Evolutionary conservation across 164 flowering plant genomes (phyloP).

Genomic region (Annona squamosa): DNA sequence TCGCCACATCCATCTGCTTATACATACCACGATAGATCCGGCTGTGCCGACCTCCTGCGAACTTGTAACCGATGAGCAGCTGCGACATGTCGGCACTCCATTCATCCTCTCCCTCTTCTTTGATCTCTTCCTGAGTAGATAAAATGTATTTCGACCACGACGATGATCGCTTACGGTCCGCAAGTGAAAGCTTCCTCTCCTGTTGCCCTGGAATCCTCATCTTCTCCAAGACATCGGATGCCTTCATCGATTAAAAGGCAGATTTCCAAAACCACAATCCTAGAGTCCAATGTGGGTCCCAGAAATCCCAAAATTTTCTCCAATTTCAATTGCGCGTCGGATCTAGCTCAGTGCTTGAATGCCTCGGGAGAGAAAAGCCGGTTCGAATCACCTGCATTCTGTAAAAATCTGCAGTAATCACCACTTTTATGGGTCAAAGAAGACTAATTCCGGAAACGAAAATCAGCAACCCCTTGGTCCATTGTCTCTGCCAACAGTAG

Average conservation of each 20-base stretch:
- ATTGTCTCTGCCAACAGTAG: neutral
- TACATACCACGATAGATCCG: conserved; percentile 78
- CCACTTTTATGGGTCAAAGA: neutral
- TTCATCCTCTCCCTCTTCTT: conserved; percentile 60
- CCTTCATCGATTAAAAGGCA: conserved; percentile 2
- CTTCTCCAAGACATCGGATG: conserved; percentile 9
- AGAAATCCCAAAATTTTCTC: neutral
- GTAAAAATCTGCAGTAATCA: neutral
- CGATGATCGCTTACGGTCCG: conserved; percentile 55
- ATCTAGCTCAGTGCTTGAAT: neutral
- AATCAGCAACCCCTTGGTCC: neutral
- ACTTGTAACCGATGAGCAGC: conserved; percentile 56
- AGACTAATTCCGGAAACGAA: neutral
- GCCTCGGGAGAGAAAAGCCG: too few species aligned
- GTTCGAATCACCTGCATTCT: neutral
- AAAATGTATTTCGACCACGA: conserved; percentile 88
- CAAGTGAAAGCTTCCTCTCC: conserved; percentile 11
- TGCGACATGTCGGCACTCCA: conserved; percentile 91
- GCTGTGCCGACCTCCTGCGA: conserved; percentile 79
- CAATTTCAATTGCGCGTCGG: neutral
- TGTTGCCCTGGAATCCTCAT: neutral
- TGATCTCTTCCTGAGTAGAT: conserved; percentile 62
- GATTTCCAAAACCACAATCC: neutral
- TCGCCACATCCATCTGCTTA: conserved; percentile 65
- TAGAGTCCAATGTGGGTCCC: neutral